Evolutionary conservation across 2,329 filamentous ascomycete genomes (phyloP), one percentile per base, ranked within the genome.

Genomic region (Penicillium sp.): DNA sequence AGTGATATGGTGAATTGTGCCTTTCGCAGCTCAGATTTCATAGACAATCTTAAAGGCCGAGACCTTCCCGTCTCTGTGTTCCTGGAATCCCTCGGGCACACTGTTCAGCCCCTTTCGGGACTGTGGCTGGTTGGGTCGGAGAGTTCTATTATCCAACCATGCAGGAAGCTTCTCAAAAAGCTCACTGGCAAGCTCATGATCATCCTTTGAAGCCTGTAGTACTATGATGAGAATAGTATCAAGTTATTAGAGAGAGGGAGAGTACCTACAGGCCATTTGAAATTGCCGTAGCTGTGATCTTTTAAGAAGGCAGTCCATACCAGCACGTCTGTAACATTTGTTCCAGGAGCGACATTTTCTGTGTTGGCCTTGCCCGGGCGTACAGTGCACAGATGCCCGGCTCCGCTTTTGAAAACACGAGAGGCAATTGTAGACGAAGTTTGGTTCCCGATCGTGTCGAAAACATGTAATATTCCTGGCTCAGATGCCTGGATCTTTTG

Each of bases 241-340:
- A 34, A 81, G 76, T 0, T 37, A 37, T 37, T 37, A 37, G 35
- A 37, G 35, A 15, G 35, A 15, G 35, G 35, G 35, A 37, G 35
- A 2, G 11, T 4, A 73, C 73, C 65, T 58, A 79, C 78, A 5
- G 75, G 72, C 72, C 72, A 81, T 38, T 67, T 62, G 35, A 76
- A 74, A 37, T 37, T 14, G 14, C 35, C 35, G 10, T 37, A 80
- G 3, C 63, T 52, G 49, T 78, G 74, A 5, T 79, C 73, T 55
- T 78, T 77, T 31, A 78, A 57, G 50, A 81, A 81, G 0, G 73
- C 73, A 2, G 75, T 79, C 75, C 75, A 80, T 0, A 81, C 76
- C 17, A 81, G 63, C 4, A 81, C 77, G 64, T 79, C 75, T 0
- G 73, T 78, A 2, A 81, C 73, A 28, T 69, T 71, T 3, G 73